Percentiles rank a stretch among this genome's conserved stretches.
Evolutionary conservation across 768 basidiomycete genomes (phyloP).

Genomic region (Mycena belliarum): DNA sequence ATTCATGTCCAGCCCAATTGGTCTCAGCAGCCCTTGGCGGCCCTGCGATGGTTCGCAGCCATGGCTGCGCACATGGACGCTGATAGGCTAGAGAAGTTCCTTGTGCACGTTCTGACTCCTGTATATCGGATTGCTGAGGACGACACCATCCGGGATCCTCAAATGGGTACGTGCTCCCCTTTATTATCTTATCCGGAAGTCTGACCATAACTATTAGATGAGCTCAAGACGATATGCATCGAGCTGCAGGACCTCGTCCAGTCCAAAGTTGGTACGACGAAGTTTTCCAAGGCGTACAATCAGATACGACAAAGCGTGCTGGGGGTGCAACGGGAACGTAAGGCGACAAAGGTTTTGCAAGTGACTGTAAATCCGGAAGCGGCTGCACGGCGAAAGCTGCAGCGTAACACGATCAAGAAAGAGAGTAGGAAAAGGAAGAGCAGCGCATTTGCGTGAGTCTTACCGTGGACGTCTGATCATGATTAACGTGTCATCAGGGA

Average conservation of each 20-base stretch:
- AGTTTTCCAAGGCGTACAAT: slow-evolving; percentile 79
- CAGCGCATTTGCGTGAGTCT: slow-evolving; percentile 56
- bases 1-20: slow-evolving; percentile 63
- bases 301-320: slow-evolving; percentile 73
- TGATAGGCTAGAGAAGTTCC: slow-evolving; percentile 59
- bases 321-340: slow-evolving; percentile 70
- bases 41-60: slow-evolving; percentile 92
- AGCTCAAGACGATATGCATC: slow-evolving; percentile 74
- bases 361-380: slow-evolving; percentile 71
- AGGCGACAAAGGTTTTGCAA: slow-evolving; percentile 59
- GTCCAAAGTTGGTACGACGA: slow-evolving; percentile 82
- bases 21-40: slow-evolving; percentile 77
- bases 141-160: slow-evolving; percentile 73
- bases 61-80: slow-evolving; percentile 75
- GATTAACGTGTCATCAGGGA: slow-evolving; percentile 36
- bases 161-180: slow-evolving; percentile 61
- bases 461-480: not conserved
- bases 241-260: slow-evolving; percentile 91
- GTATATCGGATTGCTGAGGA: slow-evolving; percentile 88
- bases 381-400: slow-evolving; percentile 73
- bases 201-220: slow-evolving; percentile 50
- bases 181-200: not conserved
- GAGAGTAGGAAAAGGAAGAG: slow-evolving; percentile 83
- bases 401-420: slow-evolving; percentile 75
- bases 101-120: slow-evolving; percentile 85